Conservation (phyloP, 1,284 basidiomycete genomes). For the Cutaneotrichosporon dermatis region DNA sequence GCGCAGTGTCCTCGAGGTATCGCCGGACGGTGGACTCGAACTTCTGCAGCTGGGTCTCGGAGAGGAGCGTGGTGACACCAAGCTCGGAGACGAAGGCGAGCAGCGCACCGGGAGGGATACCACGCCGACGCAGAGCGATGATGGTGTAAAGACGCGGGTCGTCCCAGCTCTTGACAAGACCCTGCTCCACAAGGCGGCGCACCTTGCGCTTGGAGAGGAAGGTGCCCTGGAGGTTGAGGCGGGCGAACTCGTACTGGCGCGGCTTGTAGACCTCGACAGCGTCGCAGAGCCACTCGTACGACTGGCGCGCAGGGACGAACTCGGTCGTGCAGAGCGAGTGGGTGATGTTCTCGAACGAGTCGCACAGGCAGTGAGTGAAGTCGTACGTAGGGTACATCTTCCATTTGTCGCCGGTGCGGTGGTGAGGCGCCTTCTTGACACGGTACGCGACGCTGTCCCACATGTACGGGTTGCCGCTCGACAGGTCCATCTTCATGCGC, state of each 20-base stretch:
- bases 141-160: slow-evolving; percentile 98
- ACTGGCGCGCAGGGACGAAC: slow-evolving; percentile 93
- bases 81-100: slow-evolving; percentile 86
- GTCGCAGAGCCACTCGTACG: slow-evolving; percentile 99
- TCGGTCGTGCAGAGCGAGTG: slow-evolving; percentile 97
- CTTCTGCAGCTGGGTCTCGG: slow-evolving; percentile 80
- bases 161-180: slow-evolving; percentile 89
- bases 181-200: slow-evolving; percentile 76
- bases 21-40: slow-evolving; percentile 87
- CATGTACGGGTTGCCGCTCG: slow-evolving; percentile 96
- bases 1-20: slow-evolving; percentile 83
- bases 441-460: slow-evolving; percentile 99
- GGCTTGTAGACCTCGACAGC: slow-evolving; percentile 95
- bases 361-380: slow-evolving; percentile 96
- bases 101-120: slow-evolving; percentile 93
- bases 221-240: slow-evolving; percentile 88
- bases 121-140: slow-evolving; percentile 88
- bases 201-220: slow-evolving; percentile 98
- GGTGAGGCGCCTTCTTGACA: slow-evolving; percentile 84
- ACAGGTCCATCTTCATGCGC: slow-evolving; percentile 96
- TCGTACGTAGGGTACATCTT: slow-evolving; percentile 83
- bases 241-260: slow-evolving; percentile 95
- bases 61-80: slow-evolving; percentile 81
- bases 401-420: slow-evolving; percentile 91
- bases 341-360: slow-evolving; percentile 98